Evolutionary conservation across 306 rosid genomes (phyloP).

Genomic region (Dryas alaskensis): DNA sequence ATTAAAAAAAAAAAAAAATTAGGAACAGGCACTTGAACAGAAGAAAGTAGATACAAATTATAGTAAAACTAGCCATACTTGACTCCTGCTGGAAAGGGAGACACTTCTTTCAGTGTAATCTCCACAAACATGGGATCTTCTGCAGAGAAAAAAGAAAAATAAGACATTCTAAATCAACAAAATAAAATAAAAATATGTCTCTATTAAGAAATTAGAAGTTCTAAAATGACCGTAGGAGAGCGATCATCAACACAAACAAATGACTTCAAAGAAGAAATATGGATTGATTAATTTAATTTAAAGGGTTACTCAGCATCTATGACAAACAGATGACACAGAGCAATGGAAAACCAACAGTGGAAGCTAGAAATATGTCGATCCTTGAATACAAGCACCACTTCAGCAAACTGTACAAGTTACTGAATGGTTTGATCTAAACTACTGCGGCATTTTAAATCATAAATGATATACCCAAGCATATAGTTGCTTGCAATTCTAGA

Average conservation of each 20-base stretch:
- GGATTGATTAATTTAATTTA: not conserved
- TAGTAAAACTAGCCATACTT: slow-evolving; percentile 35
- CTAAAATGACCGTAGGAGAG: not conserved
- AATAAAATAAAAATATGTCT: not conserved
- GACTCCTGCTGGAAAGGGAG: slow-evolving; percentile 45
- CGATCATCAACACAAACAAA: not conserved
- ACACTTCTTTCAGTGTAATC: slow-evolving; percentile 55
- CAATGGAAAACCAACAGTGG: not conserved
- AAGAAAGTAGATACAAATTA: slow-evolving; percentile 25
- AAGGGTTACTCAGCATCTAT: not conserved
- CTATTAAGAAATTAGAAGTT: not conserved
- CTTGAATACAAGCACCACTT: not conserved
- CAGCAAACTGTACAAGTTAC: not conserved
- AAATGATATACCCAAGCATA: not conserved
- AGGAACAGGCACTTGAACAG: slow-evolving; percentile 14
- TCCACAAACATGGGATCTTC: slow-evolving; percentile 53
- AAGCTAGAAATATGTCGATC: not conserved
- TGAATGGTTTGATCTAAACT: slow-evolving; percentile 8
- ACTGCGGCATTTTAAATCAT: not conserved
- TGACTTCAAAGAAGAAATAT: not conserved
- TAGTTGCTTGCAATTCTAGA: not conserved
- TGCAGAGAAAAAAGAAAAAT: slow-evolving; percentile 31
- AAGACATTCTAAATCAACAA: not conserved
- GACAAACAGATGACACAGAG: not conserved
- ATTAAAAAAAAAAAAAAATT: slow-evolving; percentile 21